Evolutionary conservation across 2,329 filamentous ascomycete genomes (phyloP).

Genomic region (Botrytis fragariae): DNA sequence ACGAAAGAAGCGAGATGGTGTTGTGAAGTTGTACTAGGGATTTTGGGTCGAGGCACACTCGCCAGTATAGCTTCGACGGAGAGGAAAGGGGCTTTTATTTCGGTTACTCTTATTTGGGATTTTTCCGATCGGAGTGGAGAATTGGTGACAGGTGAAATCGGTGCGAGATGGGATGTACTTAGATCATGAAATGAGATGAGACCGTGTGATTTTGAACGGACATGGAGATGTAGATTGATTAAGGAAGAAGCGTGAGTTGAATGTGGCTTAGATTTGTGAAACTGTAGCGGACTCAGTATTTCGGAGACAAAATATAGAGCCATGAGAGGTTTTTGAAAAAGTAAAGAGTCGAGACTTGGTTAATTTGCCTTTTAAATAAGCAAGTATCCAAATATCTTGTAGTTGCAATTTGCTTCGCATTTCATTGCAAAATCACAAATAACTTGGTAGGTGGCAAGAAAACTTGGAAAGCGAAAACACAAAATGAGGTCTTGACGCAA

Average conservation of each 20-base stretch:
- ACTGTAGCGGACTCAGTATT: background rate
- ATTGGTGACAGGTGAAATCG: background rate
- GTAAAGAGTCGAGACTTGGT: background rate
- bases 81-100: background rate
- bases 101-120: background rate
- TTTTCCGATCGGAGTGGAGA: background rate
- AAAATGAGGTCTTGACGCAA: background rate
- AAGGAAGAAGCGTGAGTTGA: constrained; percentile 1
- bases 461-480: background rate
- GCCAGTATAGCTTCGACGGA: background rate
- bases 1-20: constrained; percentile 2
- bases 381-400: background rate
- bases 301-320: background rate
- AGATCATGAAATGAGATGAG: constrained; percentile 18
- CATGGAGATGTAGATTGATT: background rate
- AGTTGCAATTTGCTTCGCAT: background rate
- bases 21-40: background rate
- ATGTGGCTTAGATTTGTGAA: constrained; percentile 5
- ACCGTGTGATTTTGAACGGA: constrained; percentile 5
- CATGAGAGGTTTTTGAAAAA: background rate
- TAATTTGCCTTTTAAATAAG: background rate
- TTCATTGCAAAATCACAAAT: background rate
- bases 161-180: constrained; percentile 14
- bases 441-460: background rate
- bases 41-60: background rate